Percentiles rank a stretch among this genome's conserved stretches.
Evolutionary conservation across 345 rosid species (phyloP).

Genomic region (Diplotaxis tenuifolia): DNA sequence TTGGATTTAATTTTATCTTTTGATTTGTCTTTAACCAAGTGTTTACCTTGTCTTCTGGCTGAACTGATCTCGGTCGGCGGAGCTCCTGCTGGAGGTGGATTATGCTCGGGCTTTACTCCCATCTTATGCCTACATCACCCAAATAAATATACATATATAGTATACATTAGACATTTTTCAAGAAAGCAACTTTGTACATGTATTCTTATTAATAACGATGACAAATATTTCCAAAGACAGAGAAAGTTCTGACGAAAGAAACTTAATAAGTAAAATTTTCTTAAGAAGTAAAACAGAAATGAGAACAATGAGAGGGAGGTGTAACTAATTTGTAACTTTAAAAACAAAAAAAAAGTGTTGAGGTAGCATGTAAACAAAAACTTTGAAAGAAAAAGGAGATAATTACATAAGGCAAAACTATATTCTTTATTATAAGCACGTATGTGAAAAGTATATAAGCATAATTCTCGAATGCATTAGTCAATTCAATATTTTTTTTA

Average conservation of each 20-base stretch:
- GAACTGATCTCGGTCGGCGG: constrained; percentile 10
- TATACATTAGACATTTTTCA: neutral
- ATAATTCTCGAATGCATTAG: constrained; percentile 1
- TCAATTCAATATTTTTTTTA: neutral
- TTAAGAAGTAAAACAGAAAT: neutral
- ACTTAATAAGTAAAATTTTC: neutral
- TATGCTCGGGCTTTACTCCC: constrained; percentile 15
- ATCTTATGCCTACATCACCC: constrained; percentile 22
- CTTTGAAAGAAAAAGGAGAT: neutral
- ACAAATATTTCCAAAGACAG: neutral
- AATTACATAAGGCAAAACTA: neutral
- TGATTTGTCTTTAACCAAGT: neutral
- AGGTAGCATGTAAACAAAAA: neutral
- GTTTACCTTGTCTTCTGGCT: neutral
- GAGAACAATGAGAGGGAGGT: neutral
- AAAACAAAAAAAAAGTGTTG: neutral
- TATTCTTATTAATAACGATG: neutral
- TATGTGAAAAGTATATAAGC: constrained; percentile 4
- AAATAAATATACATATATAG: neutral
- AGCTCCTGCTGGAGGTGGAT: constrained; percentile 24
- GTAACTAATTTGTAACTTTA: neutral
- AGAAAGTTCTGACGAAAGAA: neutral
- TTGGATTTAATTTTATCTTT: too few relatives aligned
- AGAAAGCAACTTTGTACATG: neutral
- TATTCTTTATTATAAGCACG: neutral